Conservation (phyloP, 1,139 yeast species). For the Pichia sp. region DNA sequence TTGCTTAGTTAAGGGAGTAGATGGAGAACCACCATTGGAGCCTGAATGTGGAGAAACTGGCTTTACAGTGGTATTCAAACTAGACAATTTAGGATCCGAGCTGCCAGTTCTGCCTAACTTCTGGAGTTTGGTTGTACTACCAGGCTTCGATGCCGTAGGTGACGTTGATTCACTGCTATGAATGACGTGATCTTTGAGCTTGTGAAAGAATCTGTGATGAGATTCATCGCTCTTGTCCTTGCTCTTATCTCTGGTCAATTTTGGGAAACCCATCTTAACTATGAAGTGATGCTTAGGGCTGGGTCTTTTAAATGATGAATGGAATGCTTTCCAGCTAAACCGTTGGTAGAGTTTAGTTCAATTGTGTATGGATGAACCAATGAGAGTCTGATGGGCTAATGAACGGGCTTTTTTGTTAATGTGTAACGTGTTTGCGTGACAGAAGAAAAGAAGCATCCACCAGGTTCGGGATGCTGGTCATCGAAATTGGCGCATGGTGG, state of each 20-base stretch:
- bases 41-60: not conserved
- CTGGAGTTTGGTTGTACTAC: conserved; percentile 1
- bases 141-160: conserved; percentile 1
- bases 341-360: too few species aligned
- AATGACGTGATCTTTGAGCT: conserved; percentile 9
- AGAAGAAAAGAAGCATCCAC: too few species aligned
- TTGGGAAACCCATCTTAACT: conserved; percentile 1
- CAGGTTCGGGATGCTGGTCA: too few species aligned
- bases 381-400: too few species aligned
- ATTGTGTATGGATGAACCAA: too few species aligned
- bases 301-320: too few species aligned
- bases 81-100: not conserved
- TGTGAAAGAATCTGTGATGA: conserved; percentile 5
- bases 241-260: not conserved
- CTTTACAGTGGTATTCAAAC: not conserved
- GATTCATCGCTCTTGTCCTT: conserved; percentile 3
- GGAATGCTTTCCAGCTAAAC: too few species aligned
- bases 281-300: too few species aligned
- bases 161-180: conserved; percentile 1
- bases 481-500: too few species aligned
- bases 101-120: not conserved
- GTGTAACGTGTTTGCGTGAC: too few species aligned
- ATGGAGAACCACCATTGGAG: not conserved
- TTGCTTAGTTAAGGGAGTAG: conserved; percentile 7
- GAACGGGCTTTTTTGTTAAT: too few species aligned